Percentiles rank a stretch among this genome's conserved stretches.
phyloP scores from a whole-genome alignment of 2,329 filamentous ascomycete genomes.

The Xylaria arbuscula region DNA sequence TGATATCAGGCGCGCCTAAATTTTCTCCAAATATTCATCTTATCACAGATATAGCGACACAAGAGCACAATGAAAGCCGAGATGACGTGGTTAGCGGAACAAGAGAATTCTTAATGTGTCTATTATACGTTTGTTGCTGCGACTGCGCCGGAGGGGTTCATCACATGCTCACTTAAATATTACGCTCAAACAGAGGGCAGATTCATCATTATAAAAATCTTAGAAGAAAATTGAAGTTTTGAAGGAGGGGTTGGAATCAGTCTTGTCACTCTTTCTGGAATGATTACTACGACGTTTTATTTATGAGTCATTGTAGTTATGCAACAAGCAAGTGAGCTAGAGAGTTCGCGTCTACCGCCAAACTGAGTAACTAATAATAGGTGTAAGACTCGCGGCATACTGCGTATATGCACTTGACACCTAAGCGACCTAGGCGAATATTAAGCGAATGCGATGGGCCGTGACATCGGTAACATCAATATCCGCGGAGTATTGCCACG shows the following conservation, averaged over 20 bases:
- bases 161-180: neutral
- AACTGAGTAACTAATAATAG: too few relatives aligned
- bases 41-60: neutral
- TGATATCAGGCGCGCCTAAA: too few relatives aligned
- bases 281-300: neutral
- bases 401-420: neutral
- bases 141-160: neutral
- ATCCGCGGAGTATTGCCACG: neutral
- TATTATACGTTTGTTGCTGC: neutral
- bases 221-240: neutral
- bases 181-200: neutral
- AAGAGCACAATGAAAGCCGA: neutral
- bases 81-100: neutral
- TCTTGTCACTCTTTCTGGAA: neutral
- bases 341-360: too few relatives aligned
- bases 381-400: neutral
- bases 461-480: neutral
- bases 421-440: neutral
- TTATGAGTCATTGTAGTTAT: neutral
- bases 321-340: neutral
- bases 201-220: too few relatives aligned
- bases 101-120: too few relatives aligned
- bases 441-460: conserved; percentile 11
- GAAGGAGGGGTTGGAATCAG: neutral
- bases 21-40: neutral